Percentiles rank a stretch among this genome's conserved stretches.
Evolutionary conservation across 768 basidiomycete genomes (phyloP).

Genomic region (Holtermanniella nyarrowii): DNA sequence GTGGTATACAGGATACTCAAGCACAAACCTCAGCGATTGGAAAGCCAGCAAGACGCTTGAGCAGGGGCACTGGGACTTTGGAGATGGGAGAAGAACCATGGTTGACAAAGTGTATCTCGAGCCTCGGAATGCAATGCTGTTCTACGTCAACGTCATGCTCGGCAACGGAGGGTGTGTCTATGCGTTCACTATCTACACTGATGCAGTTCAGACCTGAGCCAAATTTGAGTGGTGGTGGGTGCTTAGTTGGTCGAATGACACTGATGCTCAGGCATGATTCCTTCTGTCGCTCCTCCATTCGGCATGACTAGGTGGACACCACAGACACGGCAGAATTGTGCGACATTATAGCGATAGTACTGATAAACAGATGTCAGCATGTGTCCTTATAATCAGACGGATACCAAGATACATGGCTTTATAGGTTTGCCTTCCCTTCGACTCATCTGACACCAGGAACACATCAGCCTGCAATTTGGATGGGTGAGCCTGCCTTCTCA

Average conservation of each 20-base stretch:
- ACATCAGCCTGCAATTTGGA: conserved; percentile 80
- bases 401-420: conserved; percentile 57
- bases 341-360: conserved; percentile 56
- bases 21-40: not conserved
- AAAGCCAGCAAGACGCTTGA: not conserved
- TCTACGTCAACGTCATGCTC: conserved; percentile 24
- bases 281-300: conserved; percentile 61
- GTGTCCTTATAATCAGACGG: conserved; percentile 44
- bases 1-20: too few relatives aligned
- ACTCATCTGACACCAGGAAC: conserved; percentile 39
- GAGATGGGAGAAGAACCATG: conserved; percentile 14
- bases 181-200: not conserved
- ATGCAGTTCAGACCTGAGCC: conserved; percentile 15
- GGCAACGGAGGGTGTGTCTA: conserved; percentile 27
- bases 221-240: conserved; percentile 22
- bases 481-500: conserved; percentile 46
- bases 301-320: conserved; percentile 81
- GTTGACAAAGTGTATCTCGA: conserved; percentile 8
- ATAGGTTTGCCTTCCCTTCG: conserved; percentile 43
- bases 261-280: conserved; percentile 53
- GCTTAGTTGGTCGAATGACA: too few relatives aligned
- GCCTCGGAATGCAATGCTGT: conserved; percentile 11
- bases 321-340: conserved; percentile 65
- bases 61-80: conserved; percentile 22
- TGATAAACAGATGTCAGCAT: conserved; percentile 17